These are phyloP conservation scores for Prosopis cineraria DNA, from an alignment of 306 rosid genomes.

Conservation along the genomic window DNA sequence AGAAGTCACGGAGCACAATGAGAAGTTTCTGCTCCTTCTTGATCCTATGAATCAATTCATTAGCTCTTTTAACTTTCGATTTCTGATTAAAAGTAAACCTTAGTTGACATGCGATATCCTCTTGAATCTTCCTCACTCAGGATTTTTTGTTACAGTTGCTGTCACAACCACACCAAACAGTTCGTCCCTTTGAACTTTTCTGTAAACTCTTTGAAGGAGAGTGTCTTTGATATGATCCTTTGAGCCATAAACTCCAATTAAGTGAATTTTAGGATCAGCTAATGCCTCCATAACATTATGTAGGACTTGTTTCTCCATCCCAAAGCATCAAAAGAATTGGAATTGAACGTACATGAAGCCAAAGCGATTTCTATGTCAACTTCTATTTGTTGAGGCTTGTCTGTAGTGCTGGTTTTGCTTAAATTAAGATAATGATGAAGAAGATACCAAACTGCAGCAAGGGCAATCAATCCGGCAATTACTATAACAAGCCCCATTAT, in stretches of 20 bases:
- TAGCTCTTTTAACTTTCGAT: background rate
- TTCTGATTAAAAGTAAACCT: background rate
- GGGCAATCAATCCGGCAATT: background rate
- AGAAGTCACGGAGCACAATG: background rate
- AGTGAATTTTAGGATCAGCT: background rate
- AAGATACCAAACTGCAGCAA: background rate
- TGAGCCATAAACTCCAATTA: background rate
- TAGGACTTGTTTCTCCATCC: background rate
- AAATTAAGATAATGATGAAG: background rate
- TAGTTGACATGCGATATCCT: background rate
- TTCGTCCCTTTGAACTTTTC: background rate
- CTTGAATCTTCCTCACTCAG: background rate
- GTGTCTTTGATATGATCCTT: background rate
- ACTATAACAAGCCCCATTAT: background rate
- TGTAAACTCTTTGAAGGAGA: background rate
- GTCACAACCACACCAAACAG: background rate
- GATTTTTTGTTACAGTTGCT: background rate
- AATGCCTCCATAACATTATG: background rate
- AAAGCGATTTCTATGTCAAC: too few species aligned
- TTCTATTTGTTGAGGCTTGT: background rate
- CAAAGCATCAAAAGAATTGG: background rate
- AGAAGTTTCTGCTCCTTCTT: background rate
- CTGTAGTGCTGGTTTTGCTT: background rate
- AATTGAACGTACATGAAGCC: background rate
- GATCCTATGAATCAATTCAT: background rate